Base-by-base conservation (phyloP, 2,329 filamentous ascomycete genomes). In the Fusarium sp. region DNA sequence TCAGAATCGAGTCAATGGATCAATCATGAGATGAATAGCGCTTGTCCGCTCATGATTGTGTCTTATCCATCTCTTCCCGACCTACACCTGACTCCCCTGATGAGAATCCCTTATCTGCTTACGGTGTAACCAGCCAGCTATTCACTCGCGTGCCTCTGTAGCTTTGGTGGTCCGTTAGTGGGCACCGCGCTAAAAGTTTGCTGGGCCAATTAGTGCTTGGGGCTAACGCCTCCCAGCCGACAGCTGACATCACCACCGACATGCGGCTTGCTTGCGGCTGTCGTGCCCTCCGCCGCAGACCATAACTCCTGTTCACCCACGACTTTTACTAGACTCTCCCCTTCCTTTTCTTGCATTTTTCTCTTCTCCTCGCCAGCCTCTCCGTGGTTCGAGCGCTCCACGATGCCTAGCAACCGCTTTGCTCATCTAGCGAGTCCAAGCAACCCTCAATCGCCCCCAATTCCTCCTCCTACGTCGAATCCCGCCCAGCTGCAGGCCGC, bases 371-470 rank as follows among this genome's bases (percentile, higher is more conserved):
- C 30, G 53, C 36, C 46, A 31, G 61, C 39, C 11, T 34, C 39
- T 40, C 39, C 10, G 40, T 30, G 46, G 50, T 58, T 41, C 52
- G 41, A 56, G 28, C 56, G 34, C 46, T n/a, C 56, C 70, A 66
- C 28, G 40, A 80, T 79, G 80, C 71, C 78, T n/a, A 76, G 70
- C 74, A 79, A 76, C 65, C 78, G 68, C 40, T 80, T 79, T 60
- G 66, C 70, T 40, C 71, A 76, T 11, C 65, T 78, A 39, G 71
- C 65, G 31, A 68, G 57, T 34, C 47, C 56, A 13, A 65, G 65
- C 51, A 73, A 65, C 48, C 54, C 66, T 11, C 60, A 37, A 16
- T 64, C 66, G 7, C 65, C 63, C 10, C 50, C 44, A 5, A 48
- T 30, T 37, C 44, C 37, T 27, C 11, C 56, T 54, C 58, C 60